These are phyloP conservation scores for Fusarium metavorans DNA, from an alignment of 2,329 filamentous ascomycete genomes.

Conservation along the genomic window DNA sequence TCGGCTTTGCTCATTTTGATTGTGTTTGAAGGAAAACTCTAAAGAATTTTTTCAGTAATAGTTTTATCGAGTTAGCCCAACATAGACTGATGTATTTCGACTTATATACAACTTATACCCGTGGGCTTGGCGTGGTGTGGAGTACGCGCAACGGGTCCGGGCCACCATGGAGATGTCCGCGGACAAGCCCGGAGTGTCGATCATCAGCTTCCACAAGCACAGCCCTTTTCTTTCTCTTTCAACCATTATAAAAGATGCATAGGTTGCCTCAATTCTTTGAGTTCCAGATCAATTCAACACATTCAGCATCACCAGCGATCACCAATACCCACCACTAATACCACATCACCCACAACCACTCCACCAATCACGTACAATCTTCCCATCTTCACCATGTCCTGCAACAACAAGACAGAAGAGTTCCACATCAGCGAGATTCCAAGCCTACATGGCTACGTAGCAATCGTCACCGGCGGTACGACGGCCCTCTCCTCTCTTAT, in stretches of 20 bases:
- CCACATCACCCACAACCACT: rapidly evolving
- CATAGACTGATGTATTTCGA: not conserved
- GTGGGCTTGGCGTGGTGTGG: not conserved
- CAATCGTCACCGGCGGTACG: slow-evolving; percentile 41
- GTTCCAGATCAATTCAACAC: not conserved
- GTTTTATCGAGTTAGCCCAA: not conserved
- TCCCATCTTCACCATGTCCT: slow-evolving; percentile 1
- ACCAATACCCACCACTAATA: not conserved
- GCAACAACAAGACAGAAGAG: slow-evolving; percentile 15
- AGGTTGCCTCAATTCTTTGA: not conserved
- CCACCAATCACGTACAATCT: not conserved
- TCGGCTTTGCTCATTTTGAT: not conserved
- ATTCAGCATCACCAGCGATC: not conserved
- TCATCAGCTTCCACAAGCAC: not conserved
- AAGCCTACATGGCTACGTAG: slow-evolving; percentile 34
- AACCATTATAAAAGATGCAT: not conserved
- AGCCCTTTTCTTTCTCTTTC: not conserved
- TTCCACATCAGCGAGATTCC: slow-evolving; percentile 36
- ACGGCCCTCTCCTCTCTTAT: rapidly evolving
- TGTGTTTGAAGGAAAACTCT: too few relatives aligned
- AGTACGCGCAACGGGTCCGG: not conserved
- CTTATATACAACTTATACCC: not conserved
- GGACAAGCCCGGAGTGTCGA: slow-evolving; percentile 17
- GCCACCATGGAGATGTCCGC: slow-evolving; percentile 31
- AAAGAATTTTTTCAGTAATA: not conserved